Percentiles rank a stretch among this genome's conserved stretches.
Evolutionary conservation across 2,329 filamentous ascomycete species (phyloP).

Genomic region (Celoporthe dispersa): DNA sequence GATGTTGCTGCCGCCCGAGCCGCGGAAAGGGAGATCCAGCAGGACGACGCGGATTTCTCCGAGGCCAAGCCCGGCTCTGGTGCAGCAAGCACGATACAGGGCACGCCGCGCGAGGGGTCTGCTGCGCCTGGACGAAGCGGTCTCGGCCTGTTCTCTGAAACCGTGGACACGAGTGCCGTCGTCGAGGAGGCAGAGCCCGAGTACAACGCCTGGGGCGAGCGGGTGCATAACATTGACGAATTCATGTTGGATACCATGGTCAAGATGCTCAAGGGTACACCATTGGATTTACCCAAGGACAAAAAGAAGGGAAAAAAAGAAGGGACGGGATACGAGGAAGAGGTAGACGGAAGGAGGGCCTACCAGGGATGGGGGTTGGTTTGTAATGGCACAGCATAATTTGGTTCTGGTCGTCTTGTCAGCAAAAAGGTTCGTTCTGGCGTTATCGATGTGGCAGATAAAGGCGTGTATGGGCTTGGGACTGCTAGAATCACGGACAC

Average conservation of each 20-base stretch:
- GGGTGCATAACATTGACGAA: conserved; percentile 69
- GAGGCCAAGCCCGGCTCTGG: conserved; percentile 61
- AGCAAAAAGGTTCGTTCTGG: not conserved
- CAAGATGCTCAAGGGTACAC: conserved; percentile 61
- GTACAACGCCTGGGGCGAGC: conserved; percentile 62
- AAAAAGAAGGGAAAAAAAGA: conserved; percentile 66
- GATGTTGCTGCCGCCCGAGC: conserved; percentile 86
- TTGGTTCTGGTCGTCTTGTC: not conserved
- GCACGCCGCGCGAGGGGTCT: conserved; percentile 52
- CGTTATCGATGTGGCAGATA: not conserved
- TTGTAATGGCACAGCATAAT: not conserved
- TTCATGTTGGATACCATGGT: conserved; percentile 75
- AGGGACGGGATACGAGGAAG: conserved; percentile 62
- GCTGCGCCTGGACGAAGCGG: conserved; percentile 41
- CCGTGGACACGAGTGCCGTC: conserved; percentile 38
- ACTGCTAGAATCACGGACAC: not conserved
- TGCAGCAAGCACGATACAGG: conserved; percentile 54
- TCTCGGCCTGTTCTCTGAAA: conserved; percentile 42
- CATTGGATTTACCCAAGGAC: conserved; percentile 66
- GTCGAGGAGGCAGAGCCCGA: conserved; percentile 50
- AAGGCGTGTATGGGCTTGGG: not conserved
- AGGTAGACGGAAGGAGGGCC: conserved; percentile 36
- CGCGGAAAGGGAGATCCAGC: conserved; percentile 86
- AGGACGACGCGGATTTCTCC: conserved; percentile 83
- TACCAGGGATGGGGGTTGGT: too few relatives aligned